These are phyloP conservation scores for Hyphopichia buzzinii DNA, from an alignment of 1,139 yeast species.

Conservation along the genomic window DNA sequence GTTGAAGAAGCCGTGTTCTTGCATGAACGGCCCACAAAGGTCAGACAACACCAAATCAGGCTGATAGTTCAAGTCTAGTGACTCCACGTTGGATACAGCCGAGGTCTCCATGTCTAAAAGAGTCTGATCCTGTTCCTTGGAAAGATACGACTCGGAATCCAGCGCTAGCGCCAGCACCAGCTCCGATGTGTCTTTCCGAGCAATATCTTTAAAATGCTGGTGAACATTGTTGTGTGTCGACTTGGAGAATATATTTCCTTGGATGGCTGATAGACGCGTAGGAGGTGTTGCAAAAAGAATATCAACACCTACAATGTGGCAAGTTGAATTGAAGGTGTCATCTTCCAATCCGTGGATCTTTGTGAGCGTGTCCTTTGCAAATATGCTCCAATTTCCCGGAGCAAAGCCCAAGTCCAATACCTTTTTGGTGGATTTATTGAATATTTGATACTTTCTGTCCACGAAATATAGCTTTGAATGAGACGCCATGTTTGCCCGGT, in stretches of 20 bases:
- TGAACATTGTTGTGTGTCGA: conserved; percentile 61
- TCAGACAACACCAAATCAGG: conserved; percentile 76
- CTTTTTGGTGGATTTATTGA: conserved; percentile 23
- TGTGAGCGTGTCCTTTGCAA: conserved; percentile 44
- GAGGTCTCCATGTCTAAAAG: conserved; percentile 3
- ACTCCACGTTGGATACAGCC: neutral
- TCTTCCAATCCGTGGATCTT: conserved; percentile 31
- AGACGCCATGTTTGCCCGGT: conserved; percentile 20
- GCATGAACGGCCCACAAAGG: conserved; percentile 76
- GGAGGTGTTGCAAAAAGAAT: conserved; percentile 79
- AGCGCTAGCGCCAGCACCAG: conserved; percentile 5
- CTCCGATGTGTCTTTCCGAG: conserved; percentile 12
- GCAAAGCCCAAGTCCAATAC: conserved; percentile 68
- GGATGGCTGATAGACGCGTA: conserved; percentile 71
- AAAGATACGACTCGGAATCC: conserved; percentile 21
- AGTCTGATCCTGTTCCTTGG: conserved; percentile 26
- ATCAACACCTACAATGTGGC: conserved; percentile 83
- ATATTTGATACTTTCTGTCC: conserved; percentile 27
- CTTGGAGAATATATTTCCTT: conserved; percentile 78
- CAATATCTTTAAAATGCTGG: conserved; percentile 50
- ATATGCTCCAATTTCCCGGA: conserved; percentile 96
- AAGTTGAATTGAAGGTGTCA: conserved; percentile 52
- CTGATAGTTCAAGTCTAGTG: conserved; percentile 17
- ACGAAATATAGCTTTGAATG: conserved; percentile 27
- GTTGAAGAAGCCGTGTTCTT: conserved; percentile 61